A percentile compares a stretch with the other conserved stretches of the same genome.
Evolutionary conservation across 768 basidiomycete species (phyloP).

Genomic region (Hypsizygus marmoreus): DNA sequence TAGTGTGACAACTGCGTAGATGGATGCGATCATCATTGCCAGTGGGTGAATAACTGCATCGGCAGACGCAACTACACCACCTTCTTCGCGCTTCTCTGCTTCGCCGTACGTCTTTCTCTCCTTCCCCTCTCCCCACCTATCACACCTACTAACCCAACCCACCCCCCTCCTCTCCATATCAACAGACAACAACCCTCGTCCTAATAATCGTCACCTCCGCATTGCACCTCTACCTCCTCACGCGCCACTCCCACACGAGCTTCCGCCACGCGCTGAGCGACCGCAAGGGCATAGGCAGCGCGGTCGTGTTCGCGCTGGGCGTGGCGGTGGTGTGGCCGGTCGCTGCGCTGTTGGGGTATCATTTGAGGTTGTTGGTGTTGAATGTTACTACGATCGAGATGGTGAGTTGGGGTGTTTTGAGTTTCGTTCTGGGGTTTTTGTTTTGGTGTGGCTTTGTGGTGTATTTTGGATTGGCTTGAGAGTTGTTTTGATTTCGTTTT

Average conservation of each 20-base stretch:
- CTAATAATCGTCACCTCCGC: constrained; percentile 84
- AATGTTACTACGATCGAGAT: constrained; percentile 98
- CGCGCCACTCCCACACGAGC: constrained; percentile 45
- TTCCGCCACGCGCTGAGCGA: constrained; percentile 48
- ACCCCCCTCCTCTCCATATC: too few relatives aligned
- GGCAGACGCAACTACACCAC: constrained; percentile 93
- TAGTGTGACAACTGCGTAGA: constrained; percentile 98
- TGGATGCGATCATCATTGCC: constrained; percentile 89
- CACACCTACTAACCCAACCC: not conserved
- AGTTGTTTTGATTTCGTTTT: too few relatives aligned
- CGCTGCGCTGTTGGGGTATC: constrained; percentile 75
- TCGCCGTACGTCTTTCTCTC: constrained; percentile 56
- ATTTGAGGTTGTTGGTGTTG: constrained; percentile 81
- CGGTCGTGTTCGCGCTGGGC: constrained; percentile 74
- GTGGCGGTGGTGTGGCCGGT: constrained; percentile 83
- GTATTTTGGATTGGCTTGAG: too few relatives aligned
- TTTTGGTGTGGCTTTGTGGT: too few relatives aligned
- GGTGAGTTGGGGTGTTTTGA: too few relatives aligned
- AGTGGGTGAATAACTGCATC: constrained; percentile 94
- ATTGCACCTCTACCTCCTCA: constrained; percentile 74
- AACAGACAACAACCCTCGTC: constrained; percentile 69
- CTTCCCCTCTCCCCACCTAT: constrained; percentile 1
- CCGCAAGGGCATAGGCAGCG: constrained; percentile 67
- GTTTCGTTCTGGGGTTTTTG: constrained; percentile 14
- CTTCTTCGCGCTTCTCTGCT: constrained; percentile 86